phyloP scores from a whole-genome alignment of 495 filamentous ascomycete genomes.

The Neurospora sp. region DNA sequence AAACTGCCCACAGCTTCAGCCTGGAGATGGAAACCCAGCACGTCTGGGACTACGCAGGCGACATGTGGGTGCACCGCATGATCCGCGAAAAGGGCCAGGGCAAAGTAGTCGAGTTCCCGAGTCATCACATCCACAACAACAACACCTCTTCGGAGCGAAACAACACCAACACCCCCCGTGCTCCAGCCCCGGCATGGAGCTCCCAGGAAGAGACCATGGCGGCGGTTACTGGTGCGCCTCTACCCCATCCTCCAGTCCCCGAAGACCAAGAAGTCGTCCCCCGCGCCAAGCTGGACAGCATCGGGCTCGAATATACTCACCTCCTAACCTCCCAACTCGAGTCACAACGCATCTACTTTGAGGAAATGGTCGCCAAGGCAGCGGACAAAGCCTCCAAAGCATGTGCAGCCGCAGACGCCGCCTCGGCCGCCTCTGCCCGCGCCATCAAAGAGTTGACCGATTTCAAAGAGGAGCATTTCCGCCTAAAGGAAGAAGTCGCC shows the following conservation, averaged over 20 bases:
- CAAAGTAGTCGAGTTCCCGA: conserved; percentile 76
- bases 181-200: background rate
- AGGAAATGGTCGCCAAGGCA: conserved; percentile 83
- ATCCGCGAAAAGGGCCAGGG: conserved; percentile 87
- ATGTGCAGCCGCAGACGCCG: conserved; percentile 51
- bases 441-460: conserved; percentile 38
- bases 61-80: conserved; percentile 90
- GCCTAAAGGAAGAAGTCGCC: conserved; percentile 49
- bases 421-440: conserved; percentile 37
- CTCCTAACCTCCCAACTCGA: conserved; percentile 87
- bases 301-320: conserved; percentile 89
- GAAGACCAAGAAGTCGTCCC: conserved; percentile 64
- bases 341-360: conserved; percentile 85
- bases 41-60: conserved; percentile 94
- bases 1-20: conserved; percentile 78
- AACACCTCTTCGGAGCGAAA: conserved; percentile 2
- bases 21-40: conserved; percentile 88
- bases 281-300: conserved; percentile 81
- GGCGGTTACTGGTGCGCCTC: background rate
- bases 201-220: background rate
- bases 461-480: conserved; percentile 46
- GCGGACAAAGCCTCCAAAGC: conserved; percentile 83
- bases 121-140: conserved; percentile 15
- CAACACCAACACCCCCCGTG: conserved; percentile 4
- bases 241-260: background rate